Evolutionary conservation across 371 early-diverging fungal species (phyloP).

Genomic region (Paraphysoderma sedebokerense): DNA sequence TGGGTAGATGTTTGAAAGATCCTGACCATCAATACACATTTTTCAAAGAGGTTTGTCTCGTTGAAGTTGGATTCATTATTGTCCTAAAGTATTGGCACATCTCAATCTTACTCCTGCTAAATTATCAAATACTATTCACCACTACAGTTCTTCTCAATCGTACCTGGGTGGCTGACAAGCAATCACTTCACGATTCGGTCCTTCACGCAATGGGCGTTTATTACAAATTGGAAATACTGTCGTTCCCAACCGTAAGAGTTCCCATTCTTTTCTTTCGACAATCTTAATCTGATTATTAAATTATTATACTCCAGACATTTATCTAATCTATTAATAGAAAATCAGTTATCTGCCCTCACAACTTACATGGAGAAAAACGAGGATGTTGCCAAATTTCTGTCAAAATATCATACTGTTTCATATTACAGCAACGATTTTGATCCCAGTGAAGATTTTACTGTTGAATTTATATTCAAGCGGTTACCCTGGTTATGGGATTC

Average conservation of each 20-base stretch:
- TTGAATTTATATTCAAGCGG: constrained; percentile 3
- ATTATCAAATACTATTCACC: neutral
- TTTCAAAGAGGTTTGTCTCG: too few species aligned
- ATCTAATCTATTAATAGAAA: too few species aligned
- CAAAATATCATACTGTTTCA: neutral
- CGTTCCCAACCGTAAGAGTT: neutral
- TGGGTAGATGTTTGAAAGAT: too few species aligned
- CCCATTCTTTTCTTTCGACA: neutral
- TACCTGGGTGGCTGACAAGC: constrained; percentile 3
- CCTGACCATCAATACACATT: too few species aligned
- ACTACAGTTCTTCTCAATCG: neutral
- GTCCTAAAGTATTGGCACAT: neutral
- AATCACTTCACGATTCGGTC: constrained; percentile 7
- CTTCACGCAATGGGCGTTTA: constrained; percentile 4
- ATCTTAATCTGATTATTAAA: too few species aligned
- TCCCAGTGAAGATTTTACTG: neutral
- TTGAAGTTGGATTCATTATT: neutral
- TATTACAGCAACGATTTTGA: constrained; percentile 2
- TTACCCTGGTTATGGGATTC: neutral
- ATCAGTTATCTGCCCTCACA: too few species aligned
- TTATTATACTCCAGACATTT: too few species aligned
- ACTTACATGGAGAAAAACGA: too few species aligned
- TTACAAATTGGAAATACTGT: neutral
- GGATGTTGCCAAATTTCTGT: too few species aligned
- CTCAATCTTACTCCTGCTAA: neutral